Evolutionary conservation across 2,329 filamentous ascomycete genomes (phyloP).

Genomic region (Exophiala sp.): DNA sequence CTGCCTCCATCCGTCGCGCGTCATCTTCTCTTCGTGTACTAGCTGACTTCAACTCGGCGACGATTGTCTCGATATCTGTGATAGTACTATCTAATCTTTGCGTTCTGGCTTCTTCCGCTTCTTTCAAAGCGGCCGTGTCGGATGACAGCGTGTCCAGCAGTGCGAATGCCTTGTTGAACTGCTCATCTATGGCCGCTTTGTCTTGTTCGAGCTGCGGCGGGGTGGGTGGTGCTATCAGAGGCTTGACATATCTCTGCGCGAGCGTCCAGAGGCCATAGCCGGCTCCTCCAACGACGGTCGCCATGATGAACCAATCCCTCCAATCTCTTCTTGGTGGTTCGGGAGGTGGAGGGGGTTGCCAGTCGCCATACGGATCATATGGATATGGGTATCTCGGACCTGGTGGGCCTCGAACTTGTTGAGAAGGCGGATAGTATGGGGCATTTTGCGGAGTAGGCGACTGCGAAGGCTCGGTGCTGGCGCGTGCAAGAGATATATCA

Average conservation of each 20-base stretch:
- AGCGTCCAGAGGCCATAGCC: conserved; percentile 83
- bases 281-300: conserved; percentile 84
- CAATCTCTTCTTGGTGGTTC: conserved; percentile 76
- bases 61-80: conserved; percentile 74
- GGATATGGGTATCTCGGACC: conserved; percentile 42
- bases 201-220: conserved; percentile 90
- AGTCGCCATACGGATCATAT: conserved; percentile 49
- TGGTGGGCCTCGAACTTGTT: conserved; percentile 33
- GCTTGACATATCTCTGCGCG: conserved; percentile 87
- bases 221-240: conserved; percentile 86
- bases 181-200: conserved; percentile 84
- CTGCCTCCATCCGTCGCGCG: conserved; percentile 74
- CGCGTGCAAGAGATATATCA: conserved; percentile 69
- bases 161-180: conserved; percentile 85
- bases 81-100: conserved; percentile 76
- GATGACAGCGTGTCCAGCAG: conserved; percentile 86
- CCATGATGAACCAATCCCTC: conserved; percentile 99
- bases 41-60: conserved; percentile 73
- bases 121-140: conserved; percentile 83
- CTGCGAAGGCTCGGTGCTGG: conserved; percentile 34
- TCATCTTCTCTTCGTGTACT: conserved; percentile 82
- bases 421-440: conserved; percentile 41
- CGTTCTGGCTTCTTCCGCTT: conserved; percentile 75
- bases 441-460: conserved; percentile 42
- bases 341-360: conserved; percentile 46